Conservation (phyloP, 2,329 filamentous ascomycete genomes). For the Colletotrichum sp. region DNA sequence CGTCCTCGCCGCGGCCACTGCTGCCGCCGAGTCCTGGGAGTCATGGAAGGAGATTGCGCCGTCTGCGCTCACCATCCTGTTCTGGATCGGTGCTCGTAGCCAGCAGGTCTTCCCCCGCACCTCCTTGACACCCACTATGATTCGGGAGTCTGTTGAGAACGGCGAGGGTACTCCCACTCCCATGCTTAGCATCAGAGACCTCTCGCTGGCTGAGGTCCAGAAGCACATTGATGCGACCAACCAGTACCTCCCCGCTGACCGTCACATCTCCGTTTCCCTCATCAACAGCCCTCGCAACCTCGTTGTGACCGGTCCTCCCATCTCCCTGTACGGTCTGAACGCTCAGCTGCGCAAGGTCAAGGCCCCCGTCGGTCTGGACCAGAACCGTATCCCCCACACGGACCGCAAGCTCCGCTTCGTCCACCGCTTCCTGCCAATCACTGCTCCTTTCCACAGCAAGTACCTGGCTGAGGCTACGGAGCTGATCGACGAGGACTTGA, state of each 20-base stretch:
- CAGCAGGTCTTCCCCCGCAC: constrained; percentile 97
- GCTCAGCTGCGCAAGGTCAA: constrained; percentile 95
- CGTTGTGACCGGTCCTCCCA: constrained; percentile 94
- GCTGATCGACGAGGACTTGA: constrained; percentile 86
- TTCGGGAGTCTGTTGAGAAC: constrained; percentile 92
- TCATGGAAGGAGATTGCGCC: constrained; percentile 82
- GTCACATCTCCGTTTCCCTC: constrained; percentile 93
- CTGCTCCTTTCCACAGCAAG: constrained; percentile 96
- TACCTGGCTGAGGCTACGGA: constrained; percentile 85
- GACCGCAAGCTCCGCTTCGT: constrained; percentile 96
- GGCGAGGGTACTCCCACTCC: constrained; percentile 96
- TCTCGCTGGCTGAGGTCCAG: constrained; percentile 87
- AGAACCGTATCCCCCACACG: constrained; percentile 92
- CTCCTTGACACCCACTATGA: constrained; percentile 86
- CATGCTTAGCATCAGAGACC: constrained; percentile 96
- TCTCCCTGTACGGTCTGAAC: constrained; percentile 96
- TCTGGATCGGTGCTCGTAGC: constrained; percentile 97
- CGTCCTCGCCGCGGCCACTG: constrained; percentile 89
- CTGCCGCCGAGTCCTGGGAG: constrained; percentile 92
- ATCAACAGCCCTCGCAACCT: constrained; percentile 97
- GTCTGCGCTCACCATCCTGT: constrained; percentile 88
- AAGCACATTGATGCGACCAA: constrained; percentile 98
- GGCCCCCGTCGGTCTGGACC: constrained; percentile 95
- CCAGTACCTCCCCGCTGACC: constrained; percentile 89
- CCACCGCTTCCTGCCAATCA: constrained; percentile 97